Evolutionary conservation across 2,329 filamentous ascomycete species (phyloP).

Genomic region (Cercospora sesami): DNA sequence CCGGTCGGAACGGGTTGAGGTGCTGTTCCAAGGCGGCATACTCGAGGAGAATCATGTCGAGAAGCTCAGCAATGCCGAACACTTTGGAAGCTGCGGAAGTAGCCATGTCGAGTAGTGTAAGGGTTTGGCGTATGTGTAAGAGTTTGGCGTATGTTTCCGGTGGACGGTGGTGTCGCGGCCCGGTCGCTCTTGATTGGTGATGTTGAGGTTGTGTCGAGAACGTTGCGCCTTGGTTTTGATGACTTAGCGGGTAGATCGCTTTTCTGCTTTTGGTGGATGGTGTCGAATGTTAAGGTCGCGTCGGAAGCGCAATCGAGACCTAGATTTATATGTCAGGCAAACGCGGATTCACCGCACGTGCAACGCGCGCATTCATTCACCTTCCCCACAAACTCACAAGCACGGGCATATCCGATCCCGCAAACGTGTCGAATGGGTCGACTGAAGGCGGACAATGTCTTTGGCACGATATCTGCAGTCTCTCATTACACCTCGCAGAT

Average conservation of each 20-base stretch:
- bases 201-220: neutral
- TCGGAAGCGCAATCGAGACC: neutral
- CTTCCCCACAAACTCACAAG: neutral
- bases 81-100: neutral
- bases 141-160: too few species aligned
- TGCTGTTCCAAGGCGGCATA: neutral
- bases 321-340: neutral
- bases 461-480: constrained; percentile 1
- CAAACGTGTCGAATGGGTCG: neutral
- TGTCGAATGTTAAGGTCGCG: neutral
- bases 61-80: neutral
- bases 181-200: neutral
- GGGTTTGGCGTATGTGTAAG: too few species aligned
- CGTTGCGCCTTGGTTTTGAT: neutral
- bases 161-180: neutral
- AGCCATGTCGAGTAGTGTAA: neutral
- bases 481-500: neutral
- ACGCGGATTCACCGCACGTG: neutral
- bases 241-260: neutral
- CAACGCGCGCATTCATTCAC: neutral
- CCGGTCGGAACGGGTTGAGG: neutral
- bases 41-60: neutral
- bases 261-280: neutral
- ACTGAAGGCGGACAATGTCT: neutral
- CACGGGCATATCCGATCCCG: neutral